A percentile compares a stretch with the other conserved stretches of the same genome.
These are phyloP conservation scores for Leccinum barrowsii DNA, from an alignment of 768 basidiomycete genomes.

Conservation along the genomic window DNA sequence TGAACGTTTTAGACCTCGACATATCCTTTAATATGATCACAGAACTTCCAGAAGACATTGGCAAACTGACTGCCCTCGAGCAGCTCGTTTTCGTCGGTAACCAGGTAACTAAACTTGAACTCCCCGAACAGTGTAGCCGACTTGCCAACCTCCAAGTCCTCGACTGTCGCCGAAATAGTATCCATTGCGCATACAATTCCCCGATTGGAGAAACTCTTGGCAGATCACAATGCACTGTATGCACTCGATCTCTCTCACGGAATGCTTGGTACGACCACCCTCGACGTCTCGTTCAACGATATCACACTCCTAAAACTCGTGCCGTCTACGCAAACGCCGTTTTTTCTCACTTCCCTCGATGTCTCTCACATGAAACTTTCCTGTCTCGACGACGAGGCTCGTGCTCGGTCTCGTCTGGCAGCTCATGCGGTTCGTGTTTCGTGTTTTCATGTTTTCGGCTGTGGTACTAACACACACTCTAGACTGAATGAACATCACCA, in stretches of 20 bases:
- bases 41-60: conserved; percentile 78
- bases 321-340: conserved; percentile 44
- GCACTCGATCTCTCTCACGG: conserved; percentile 78
- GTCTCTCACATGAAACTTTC: conserved; percentile 88
- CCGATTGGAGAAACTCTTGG: conserved; percentile 59
- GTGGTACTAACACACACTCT: neutral
- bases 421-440: conserved; percentile 70
- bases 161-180: conserved; percentile 83
- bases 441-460: neutral
- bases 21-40: conserved; percentile 91
- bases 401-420: conserved; percentile 98
- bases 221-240: conserved; percentile 82
- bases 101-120: conserved; percentile 48
- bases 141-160: conserved; percentile 64
- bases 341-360: conserved; percentile 72
- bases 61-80: conserved; percentile 63
- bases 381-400: conserved; percentile 72
- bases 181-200: conserved; percentile 71
- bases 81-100: conserved; percentile 85
- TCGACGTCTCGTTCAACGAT: conserved; percentile 86
- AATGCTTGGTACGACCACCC: conserved; percentile 47
- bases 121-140: conserved; percentile 58
- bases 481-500: conserved; percentile 85
- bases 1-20: conserved; percentile 79
- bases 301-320: conserved; percentile 73